Evolutionary conservation across 2,329 filamentous ascomycete species (phyloP).

Genomic region (Madurella fahalii): DNA sequence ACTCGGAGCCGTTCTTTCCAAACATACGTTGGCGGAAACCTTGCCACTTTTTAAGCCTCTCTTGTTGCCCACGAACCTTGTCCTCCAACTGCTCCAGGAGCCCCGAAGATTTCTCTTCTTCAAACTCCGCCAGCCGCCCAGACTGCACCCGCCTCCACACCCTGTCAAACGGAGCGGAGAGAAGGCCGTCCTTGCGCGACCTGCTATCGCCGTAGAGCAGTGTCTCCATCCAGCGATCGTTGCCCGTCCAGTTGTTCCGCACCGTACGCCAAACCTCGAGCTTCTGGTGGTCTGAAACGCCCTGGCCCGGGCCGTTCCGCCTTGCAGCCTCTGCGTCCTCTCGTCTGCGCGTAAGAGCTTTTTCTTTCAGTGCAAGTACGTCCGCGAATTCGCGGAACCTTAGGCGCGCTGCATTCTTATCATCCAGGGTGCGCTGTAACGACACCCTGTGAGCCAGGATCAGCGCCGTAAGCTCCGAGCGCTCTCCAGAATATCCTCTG

Average conservation of each 20-base stretch:
- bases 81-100: slow-evolving; percentile 68
- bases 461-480: slow-evolving; percentile 57
- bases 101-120: slow-evolving; percentile 42
- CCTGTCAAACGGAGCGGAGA: slow-evolving; percentile 63
- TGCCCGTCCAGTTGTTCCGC: slow-evolving; percentile 73
- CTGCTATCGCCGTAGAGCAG: slow-evolving; percentile 63
- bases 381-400: slow-evolving; percentile 62
- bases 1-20: slow-evolving; percentile 28
- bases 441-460: slow-evolving; percentile 69
- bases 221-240: slow-evolving; percentile 67
- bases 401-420: slow-evolving; percentile 55
- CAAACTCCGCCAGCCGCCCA: slow-evolving; percentile 54
- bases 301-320: slow-evolving; percentile 26
- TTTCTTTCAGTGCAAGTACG: slow-evolving; percentile 60
- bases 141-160: slow-evolving; percentile 67
- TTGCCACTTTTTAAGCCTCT: slow-evolving; percentile 69
- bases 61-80: slow-evolving; percentile 62
- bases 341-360: slow-evolving; percentile 50
- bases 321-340: slow-evolving; percentile 41
- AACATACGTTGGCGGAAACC: slow-evolving; percentile 55
- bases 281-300: slow-evolving; percentile 41
- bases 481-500: slow-evolving; percentile 53
- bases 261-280: slow-evolving; percentile 56
- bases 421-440: slow-evolving; percentile 54
- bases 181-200: slow-evolving; percentile 55